These are phyloP conservation scores for Fusarium tanahbumbuense DNA, from an alignment of 2,329 filamentous ascomycete genomes.

Conservation along the genomic window DNA sequence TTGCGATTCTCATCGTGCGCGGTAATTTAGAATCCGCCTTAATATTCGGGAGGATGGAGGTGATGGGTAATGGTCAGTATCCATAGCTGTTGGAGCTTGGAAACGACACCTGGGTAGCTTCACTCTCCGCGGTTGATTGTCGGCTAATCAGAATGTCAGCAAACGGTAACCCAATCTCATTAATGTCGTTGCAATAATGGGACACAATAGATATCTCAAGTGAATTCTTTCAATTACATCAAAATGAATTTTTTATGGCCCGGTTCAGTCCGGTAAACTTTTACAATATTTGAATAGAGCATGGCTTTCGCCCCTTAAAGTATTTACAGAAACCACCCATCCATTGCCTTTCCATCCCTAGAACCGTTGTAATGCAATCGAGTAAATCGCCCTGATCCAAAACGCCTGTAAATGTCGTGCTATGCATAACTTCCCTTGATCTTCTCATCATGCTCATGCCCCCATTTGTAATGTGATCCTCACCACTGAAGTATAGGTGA, in stretches of 20 bases:
- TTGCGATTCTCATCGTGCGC: conserved; percentile 56
- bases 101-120: conserved; percentile 39
- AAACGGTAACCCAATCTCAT: not conserved
- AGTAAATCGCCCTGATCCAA: conserved; percentile 28
- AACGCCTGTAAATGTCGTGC: conserved; percentile 45
- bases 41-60: not conserved
- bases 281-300: conserved; percentile 14
- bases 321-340: conserved; percentile 33
- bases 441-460: conserved; percentile 18
- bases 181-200: not conserved
- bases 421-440: conserved; percentile 32
- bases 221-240: not conserved
- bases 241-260: not conserved
- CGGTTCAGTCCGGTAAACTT: not conserved
- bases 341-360: conserved; percentile 20
- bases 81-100: conserved; percentile 20
- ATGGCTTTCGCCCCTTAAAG: conserved; percentile 16
- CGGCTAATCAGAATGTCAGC: conserved; percentile 32
- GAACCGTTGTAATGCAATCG: conserved; percentile 34
- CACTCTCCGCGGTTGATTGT: conserved; percentile 31
- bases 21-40: not conserved
- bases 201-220: not conserved
- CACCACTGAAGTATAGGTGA: not conserved
- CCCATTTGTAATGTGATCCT: conserved; percentile 17
- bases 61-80: conserved; percentile 5